phyloP scores from a whole-genome alignment of 768 basidiomycete genomes.

The Kwoniella heveanensis region DNA sequence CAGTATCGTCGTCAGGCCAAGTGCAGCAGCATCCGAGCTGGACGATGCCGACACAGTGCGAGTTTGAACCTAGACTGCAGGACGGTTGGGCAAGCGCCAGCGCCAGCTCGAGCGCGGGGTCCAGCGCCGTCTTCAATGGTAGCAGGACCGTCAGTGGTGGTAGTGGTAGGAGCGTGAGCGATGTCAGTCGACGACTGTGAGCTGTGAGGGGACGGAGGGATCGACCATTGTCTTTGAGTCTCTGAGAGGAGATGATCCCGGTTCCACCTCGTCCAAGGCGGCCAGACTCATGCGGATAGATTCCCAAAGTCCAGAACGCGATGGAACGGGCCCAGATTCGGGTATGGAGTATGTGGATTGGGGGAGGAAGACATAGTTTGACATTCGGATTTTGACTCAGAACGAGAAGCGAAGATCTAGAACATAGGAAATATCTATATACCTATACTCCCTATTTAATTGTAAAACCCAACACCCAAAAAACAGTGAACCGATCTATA shows the following conservation, averaged over 20 bases:
- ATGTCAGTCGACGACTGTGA: slow-evolving; percentile 2
- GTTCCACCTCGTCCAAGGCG: no score
- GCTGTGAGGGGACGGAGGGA: no score
- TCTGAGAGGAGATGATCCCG: no score
- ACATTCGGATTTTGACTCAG: no score
- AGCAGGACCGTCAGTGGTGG: neutral
- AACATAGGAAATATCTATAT: neutral
- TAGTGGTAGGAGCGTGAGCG: slow-evolving; percentile 10
- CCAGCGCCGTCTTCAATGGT: neutral
- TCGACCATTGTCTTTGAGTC: no score
- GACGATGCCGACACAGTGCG: slow-evolving; percentile 4
- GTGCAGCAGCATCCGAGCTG: slow-evolving; percentile 1
- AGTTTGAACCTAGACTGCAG: slow-evolving; percentile 8
- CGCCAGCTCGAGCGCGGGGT: neutral
- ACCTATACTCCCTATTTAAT: neutral
- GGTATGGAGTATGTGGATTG: no score
- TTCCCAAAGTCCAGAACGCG: no score
- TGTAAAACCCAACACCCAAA: neutral
- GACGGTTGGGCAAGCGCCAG: neutral
- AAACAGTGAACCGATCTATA: neutral
- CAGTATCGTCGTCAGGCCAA: neutral
- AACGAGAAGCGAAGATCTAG: no score
- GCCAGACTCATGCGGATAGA: no score
- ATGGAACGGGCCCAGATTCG: no score
- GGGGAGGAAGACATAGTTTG: neutral